Conservation (phyloP, 257 asterid species). For the Lycium barbarum region DNA sequence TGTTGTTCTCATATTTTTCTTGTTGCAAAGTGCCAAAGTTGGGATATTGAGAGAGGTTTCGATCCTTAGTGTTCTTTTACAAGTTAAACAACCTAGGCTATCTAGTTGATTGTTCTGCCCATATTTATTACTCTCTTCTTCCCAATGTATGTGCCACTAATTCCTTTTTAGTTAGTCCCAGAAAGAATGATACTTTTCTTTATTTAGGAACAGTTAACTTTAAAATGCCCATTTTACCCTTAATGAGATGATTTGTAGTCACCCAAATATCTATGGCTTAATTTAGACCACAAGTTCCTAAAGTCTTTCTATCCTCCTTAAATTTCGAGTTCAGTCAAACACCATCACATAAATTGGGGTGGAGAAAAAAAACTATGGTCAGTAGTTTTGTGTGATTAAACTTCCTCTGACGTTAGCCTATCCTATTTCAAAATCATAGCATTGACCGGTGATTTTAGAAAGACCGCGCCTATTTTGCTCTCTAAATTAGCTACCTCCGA, state of each 20-base stretch:
- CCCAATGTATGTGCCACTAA: background rate
- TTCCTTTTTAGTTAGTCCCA: too few relatives aligned
- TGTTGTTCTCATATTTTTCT: background rate
- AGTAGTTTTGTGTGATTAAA: background rate
- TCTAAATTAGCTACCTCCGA: background rate
- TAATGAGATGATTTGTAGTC: too few relatives aligned
- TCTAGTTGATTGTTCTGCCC: background rate
- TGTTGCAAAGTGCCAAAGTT: constrained; percentile 2
- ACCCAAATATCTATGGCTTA: too few relatives aligned
- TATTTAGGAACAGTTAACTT: too few relatives aligned
- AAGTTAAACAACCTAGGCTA: background rate
- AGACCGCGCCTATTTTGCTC: background rate
- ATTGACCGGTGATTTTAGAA: background rate
- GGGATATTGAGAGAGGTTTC: background rate
- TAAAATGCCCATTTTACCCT: too few relatives aligned
- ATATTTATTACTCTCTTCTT: background rate
- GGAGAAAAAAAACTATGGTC: background rate
- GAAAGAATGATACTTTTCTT: too few relatives aligned
- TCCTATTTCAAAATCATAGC: background rate
- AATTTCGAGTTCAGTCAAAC: too few relatives aligned
- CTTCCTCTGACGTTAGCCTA: background rate
- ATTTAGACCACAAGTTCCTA: too few relatives aligned
- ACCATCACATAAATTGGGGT: background rate
- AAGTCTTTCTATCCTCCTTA: too few relatives aligned
- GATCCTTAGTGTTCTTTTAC: background rate